Percentiles rank a stretch among this genome's conserved stretches.
Evolutionary conservation across 495 filamentous ascomycete species (phyloP).

Genomic region (Talaromyces stipitatus): DNA sequence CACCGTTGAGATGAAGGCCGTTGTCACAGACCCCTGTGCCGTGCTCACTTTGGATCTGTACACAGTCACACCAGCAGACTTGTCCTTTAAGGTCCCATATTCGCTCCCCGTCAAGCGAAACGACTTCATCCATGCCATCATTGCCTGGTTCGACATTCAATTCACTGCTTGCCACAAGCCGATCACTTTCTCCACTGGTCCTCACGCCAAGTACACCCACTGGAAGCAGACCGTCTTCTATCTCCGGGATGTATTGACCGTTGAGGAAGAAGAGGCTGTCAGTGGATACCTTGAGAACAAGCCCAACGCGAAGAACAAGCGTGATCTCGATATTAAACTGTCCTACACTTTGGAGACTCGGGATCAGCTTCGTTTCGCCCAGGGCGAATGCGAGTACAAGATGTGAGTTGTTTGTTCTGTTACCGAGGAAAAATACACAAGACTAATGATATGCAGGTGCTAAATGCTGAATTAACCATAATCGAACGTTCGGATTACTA

Average conservation of each 20-base stretch:
- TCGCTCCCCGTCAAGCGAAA: conserved; percentile 63
- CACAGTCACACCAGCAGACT: conserved; percentile 62
- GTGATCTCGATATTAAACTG: conserved; percentile 88
- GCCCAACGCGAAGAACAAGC: conserved; percentile 88
- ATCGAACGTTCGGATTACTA: background rate
- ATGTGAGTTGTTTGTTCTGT: conserved; percentile 55
- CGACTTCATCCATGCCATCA: conserved; percentile 91
- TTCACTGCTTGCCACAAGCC: conserved; percentile 92
- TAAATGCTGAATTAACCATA: conserved; percentile 15
- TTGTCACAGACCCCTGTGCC: conserved; percentile 69
- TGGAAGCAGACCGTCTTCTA: conserved; percentile 97
- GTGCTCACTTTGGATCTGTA: conserved; percentile 81
- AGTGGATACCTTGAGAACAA: conserved; percentile 66
- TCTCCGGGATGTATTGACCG: conserved; percentile 73
- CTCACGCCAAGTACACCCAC: conserved; percentile 87
- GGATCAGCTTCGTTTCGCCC: conserved; percentile 58
- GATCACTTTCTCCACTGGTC: conserved; percentile 76
- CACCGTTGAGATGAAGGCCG: conserved; percentile 67
- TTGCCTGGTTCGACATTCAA: conserved; percentile 98
- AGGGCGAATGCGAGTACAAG: conserved; percentile 74
- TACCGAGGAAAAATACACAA: background rate
- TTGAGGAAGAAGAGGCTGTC: conserved; percentile 70
- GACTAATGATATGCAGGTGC: conserved; percentile 37
- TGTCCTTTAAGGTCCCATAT: conserved; percentile 69
- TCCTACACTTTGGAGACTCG: conserved; percentile 70